Conservation (phyloP, 306 rosid species). For the Glycine tomentella region DNA sequence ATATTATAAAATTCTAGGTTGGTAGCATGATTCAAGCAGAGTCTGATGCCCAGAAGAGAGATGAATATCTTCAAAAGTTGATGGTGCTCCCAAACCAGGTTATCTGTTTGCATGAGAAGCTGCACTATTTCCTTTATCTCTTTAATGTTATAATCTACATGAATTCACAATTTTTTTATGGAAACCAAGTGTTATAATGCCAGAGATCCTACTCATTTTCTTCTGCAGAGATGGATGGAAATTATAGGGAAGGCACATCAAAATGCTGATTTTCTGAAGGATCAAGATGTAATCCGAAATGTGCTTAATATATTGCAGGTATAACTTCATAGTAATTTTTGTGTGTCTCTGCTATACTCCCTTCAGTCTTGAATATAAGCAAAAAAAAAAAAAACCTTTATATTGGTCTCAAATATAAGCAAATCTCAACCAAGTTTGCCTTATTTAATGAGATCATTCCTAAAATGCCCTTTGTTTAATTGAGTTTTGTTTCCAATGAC, state of each 20-base stretch:
- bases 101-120: slow-evolving; percentile 30
- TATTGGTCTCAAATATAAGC: no score
- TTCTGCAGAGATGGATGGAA: slow-evolving; percentile 87
- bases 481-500: no score
- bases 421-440: no score
- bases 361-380: no score
- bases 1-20: slow-evolving; percentile 60
- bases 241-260: slow-evolving; percentile 90
- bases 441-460: no score
- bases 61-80: slow-evolving; percentile 85
- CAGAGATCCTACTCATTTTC: neutral
- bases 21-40: slow-evolving; percentile 97
- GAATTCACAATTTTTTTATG: slow-evolving; percentile 14
- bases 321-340: slow-evolving; percentile 2
- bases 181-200: slow-evolving; percentile 23
- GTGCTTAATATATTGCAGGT: slow-evolving; percentile 97
- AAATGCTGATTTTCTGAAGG: slow-evolving; percentile 85
- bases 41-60: slow-evolving; percentile 82
- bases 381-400: no score
- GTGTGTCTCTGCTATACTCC: neutral
- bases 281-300: slow-evolving; percentile 85
- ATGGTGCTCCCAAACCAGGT: slow-evolving; percentile 97
- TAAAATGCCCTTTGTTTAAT: no score
- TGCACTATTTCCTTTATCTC: neutral
- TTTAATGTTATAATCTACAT: neutral